Evolutionary conservation across 176 grass and related monocot genomes (phyloP), one percentile per base, ranked within the genome.

Genomic region (Oryza meridionalis): DNA sequence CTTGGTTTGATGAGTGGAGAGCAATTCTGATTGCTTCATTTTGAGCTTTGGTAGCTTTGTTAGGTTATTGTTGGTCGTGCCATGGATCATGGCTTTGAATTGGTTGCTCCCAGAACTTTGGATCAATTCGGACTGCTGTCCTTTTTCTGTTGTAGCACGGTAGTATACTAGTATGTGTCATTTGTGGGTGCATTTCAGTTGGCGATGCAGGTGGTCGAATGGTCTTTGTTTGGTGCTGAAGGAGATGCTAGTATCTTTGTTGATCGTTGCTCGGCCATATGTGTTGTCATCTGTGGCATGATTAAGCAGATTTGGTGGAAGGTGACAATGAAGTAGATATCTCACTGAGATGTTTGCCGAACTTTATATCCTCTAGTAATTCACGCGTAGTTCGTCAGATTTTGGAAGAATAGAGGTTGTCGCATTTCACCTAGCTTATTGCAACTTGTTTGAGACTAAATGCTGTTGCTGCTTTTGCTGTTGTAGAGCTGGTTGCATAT

Each of bases 51-150:
- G 16, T 13, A 69, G 16, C 73, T 25, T 75, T 75, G 40, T 73
- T 84, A 38, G 72, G 29, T 26, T 45, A 67, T 67, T 83, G 71
- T 50, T 38, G 59, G 44, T 21, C 7, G 24, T 24, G 38, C 29
- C 44, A 59, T 81, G 44, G 44, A 45, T 88, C 59, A 58, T 53
- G 59, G 22, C 15, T 77, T 78, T 70, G 31, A 32, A 72, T 75
- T 32, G 7, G 49, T 86, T 45, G 77, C 46, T 87, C 47, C 37
- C 19, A 63, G 55, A 71, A 65, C 68, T 86, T 86, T 14, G 27
- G 66, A 77, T 83, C 35, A 55, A 59, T 65, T 29, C 9, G 47
- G 6, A 38, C 1, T n/a, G 61, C 40, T 29, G 45, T 58, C 29
- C 73, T 84, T 68, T 67, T 64, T 63, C 73, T 50, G 69, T 64